Evolutionary conservation across 768 basidiomycete species (phyloP), one percentile per base, ranked within the genome.

Genomic region (Psilocybe tampanensis): DNA sequence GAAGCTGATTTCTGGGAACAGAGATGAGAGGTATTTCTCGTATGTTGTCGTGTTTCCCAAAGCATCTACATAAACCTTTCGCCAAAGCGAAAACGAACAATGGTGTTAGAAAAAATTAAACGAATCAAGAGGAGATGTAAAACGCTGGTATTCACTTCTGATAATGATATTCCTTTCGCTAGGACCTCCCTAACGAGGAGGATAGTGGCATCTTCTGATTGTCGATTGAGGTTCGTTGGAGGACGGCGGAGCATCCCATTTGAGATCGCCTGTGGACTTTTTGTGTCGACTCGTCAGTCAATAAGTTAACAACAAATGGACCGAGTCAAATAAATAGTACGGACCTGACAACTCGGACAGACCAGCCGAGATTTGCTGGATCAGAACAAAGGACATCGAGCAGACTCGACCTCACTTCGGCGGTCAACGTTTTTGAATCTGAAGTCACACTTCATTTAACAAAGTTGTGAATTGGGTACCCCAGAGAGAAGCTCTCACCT

Each of bases 381-480:
- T 93, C 86, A 0, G 87, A 84, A 56, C 81, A 82, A 19, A 96
- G 81, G 3, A 83, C 86, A 24, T 79, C 73, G 15, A 95, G 76
- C 9, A 96, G 73, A 2, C 77, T 70, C 13, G 85, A 76, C 21
- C 97, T 80, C 9, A 82, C 85, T 29, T 85, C 87, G 8, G 87
- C 77, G 0, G 86, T 92, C 59, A 99, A 74, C 0, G 89, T 89
- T 72, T 99, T 99, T 8, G 97, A 98, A 73, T 99, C 96, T 98
- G 9, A 15, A 54, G 1, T 42, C 23, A 26, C 44, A 12, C 26
- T 34, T 23, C 15, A 32, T 15, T 58, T 22, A 51, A 26, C 15
- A n/a, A 13, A 36, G 4, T 2, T 4, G 7, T 33, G 32, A 12
- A n/a, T 6, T 18, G 33, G 36, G 8, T 12, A 26, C 15, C 1